Evolutionary conservation across 805 yeast species (phyloP), one percentile per base, ranked within the genome.

Genomic region (Hyphopichia homilentoma): DNA sequence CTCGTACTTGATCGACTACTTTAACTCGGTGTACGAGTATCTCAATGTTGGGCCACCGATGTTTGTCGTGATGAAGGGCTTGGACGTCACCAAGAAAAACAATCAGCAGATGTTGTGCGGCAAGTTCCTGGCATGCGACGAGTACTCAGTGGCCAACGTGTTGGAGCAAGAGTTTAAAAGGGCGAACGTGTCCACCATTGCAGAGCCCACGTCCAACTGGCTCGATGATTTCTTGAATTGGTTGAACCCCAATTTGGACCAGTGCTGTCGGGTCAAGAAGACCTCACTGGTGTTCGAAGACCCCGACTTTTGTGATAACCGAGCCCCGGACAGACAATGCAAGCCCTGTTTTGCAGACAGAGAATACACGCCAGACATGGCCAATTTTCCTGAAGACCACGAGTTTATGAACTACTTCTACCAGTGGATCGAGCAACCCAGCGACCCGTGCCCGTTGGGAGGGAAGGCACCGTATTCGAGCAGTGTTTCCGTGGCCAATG

Each of bases 381-480:
- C 70, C 4, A 96, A 93, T 0, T 78, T 93, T 49, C 98, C 98
- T 0, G 78, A 77, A 22, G 73, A 69, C 8, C 65, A 66, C 1
- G 80, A 79, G 21, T 90, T 90, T 48, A 75, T 84, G 77, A 65
- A 64, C 27, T 86, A 69, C 45, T 81, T 88, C 51, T 57, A 74
- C 15, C 75, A 82, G 25, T 90, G 98, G 98, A 84, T 90, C 16
- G 68, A 77, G 24, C 84, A 86, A 16, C 79, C 78, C 2, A 84
- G 95, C 36, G 93, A 84, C 47, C 86, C 90, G 2, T 90, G 98
- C 56, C 96, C 97, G 1, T 62, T 90, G 17, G 97, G 96, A 3
- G 98, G 98, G 2, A 84, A 84, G 49, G 97, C 97, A 0, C 95
- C 97, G 0, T 90, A 90, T 52, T 70, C 84, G 1, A 58, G 67